A percentile compares a stretch with the other conserved stretches of the same genome.
Evolutionary conservation across 805 yeast genomes (phyloP).

Genomic region (Wickerhamiella qilinensis): DNA sequence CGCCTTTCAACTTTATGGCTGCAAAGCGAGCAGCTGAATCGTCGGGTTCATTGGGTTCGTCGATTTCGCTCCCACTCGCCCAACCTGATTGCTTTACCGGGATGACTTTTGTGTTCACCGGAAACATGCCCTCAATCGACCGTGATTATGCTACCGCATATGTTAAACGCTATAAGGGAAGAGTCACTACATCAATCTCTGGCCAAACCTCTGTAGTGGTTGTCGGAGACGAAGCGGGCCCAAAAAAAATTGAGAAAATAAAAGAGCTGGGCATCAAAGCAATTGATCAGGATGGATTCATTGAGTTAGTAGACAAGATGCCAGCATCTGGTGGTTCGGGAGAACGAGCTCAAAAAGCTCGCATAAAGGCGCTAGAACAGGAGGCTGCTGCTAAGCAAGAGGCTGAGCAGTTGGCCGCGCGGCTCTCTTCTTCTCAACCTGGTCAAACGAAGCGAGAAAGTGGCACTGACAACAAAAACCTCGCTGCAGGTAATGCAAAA

Average conservation of each 20-base stretch:
- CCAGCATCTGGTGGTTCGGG: slow-evolving; percentile 88
- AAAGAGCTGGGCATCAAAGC: slow-evolving; percentile 60
- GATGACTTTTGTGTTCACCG: slow-evolving; percentile 84
- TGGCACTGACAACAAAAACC: not conserved
- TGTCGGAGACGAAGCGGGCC: slow-evolving; percentile 92
- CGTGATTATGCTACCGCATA: slow-evolving; percentile 59
- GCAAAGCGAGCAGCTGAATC: not conserved
- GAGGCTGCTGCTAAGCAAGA: slow-evolving; percentile 34
- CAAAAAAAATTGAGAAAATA: slow-evolving; percentile 76
- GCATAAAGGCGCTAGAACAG: slow-evolving; percentile 52
- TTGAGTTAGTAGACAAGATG: slow-evolving; percentile 56
- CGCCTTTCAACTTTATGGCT: slow-evolving; percentile 28
- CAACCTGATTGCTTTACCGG: slow-evolving; percentile 72
- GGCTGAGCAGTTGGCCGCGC: slow-evolving; percentile 14
- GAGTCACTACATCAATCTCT: slow-evolving; percentile 66
- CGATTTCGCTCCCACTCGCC: slow-evolving; percentile 2
- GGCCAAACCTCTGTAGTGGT: slow-evolving; percentile 85
- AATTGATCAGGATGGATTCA: slow-evolving; percentile 73
- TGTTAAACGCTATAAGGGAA: slow-evolving; percentile 82
- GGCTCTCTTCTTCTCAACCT: not conserved
- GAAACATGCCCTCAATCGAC: slow-evolving; percentile 63
- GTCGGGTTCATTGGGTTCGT: not conserved
- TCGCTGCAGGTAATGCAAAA: not conserved
- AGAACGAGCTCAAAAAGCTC: slow-evolving; percentile 58
- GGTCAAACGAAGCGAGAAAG: too few relatives aligned